A percentile compares a stretch with the other conserved stretches of the same genome.
These are phyloP conservation scores for Fusarium annulatum DNA, from an alignment of 2,329 filamentous ascomycete species.

Conservation along the genomic window DNA sequence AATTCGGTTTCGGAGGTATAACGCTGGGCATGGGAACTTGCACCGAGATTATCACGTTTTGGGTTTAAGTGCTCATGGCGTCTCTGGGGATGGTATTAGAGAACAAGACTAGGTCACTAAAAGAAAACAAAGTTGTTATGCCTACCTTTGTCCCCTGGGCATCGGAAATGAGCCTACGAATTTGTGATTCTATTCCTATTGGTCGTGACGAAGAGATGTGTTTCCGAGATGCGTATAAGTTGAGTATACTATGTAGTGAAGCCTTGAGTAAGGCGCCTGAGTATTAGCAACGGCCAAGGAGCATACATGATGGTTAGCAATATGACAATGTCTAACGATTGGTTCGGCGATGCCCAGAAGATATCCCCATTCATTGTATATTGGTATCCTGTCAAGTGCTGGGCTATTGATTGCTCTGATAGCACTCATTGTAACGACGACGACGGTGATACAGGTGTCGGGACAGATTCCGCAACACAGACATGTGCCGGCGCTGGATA, in stretches of 20 bases:
- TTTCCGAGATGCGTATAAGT: neutral
- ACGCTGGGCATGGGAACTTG: neutral
- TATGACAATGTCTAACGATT: constrained; percentile 3
- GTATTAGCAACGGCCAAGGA: neutral
- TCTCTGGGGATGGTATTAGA: neutral
- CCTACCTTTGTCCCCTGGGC: neutral
- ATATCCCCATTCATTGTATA: neutral
- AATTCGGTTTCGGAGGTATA: neutral
- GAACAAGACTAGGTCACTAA: neutral
- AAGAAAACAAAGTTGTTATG: neutral
- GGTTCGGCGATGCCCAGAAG: constrained; percentile 1
- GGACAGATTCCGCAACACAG: constrained; percentile 19
- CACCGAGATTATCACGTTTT: neutral
- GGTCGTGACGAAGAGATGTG: neutral
- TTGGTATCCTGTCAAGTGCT: neutral
- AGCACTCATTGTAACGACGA: neutral
- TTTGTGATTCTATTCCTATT: neutral
- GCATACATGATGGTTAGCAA: neutral
- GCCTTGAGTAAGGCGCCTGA: neutral
- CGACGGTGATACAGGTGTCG: neutral
- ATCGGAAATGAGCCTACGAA: neutral
- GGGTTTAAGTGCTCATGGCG: neutral
- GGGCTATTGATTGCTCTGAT: neutral
- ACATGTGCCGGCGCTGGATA: constrained; percentile 1
- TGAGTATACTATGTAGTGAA: neutral